Base-by-base conservation (phyloP, 768 basidiomycete species). In the Hygrophoropsis aurantiaca region DNA sequence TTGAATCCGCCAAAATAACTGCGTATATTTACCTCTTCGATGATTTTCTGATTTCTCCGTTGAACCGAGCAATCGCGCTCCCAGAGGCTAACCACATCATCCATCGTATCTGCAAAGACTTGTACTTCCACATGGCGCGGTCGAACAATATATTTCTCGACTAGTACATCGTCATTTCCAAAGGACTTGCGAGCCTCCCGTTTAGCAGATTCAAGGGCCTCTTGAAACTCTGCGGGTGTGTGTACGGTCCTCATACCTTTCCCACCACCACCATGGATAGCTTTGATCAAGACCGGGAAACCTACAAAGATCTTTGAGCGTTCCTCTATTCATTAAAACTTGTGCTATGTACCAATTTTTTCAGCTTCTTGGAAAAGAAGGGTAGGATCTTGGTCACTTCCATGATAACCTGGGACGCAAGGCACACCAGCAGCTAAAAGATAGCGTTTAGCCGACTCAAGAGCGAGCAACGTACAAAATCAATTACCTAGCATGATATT, bases 81-180 rank as follows among this genome's bases (percentile, higher is more conserved):
- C 90, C 92, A 97, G n/a, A 95, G 74, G 59, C 90, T 91, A n/a
- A 95, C 87, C 3, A 81, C 85, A 38, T 77, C 79, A n/a, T 91
- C 92, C 23, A 74, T 66, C 8, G 68, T 74, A 69, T 97, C 94
- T 11, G 90, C 91, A 60, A 97, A 97, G 4, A 97, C 85, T 64
- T 97, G 94, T 3, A 97, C 93, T 60, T 97, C 94, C 24, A 97
- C 83, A 61, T 95, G 94, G 50, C 94, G 78, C 15, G 94, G 93
- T 13, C 81, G 81, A 53, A 84, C 77, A 43, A 97, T 85, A 57
- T 87, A 97, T 58, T 89, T 87, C 74, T 97, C 94, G 0, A 97
- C 80, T 11, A 95, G 70, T 2, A 97, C 93, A 8, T 80, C 79
- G 46, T 89, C 84, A 54, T 94, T 89, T 11, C 91, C 88, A 54